Conservation (phyloP, 179 eudicot genomes). For the Nepenthes alata region DNA sequence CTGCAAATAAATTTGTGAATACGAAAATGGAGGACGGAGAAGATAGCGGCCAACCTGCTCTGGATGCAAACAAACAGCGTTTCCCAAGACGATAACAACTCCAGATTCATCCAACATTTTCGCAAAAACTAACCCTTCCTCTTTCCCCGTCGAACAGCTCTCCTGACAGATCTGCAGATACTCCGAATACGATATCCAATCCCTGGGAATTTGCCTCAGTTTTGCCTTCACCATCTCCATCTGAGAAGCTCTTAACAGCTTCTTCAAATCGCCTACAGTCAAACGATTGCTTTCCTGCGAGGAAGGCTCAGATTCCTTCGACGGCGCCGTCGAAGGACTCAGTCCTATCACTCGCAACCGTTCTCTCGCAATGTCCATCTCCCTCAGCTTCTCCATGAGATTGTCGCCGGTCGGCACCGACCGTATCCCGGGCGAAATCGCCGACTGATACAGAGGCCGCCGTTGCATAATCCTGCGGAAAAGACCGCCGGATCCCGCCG, state of each 20-base stretch:
- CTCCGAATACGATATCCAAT: constrained; percentile 36
- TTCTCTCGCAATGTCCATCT: constrained; percentile 24
- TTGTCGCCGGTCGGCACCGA: constrained; percentile 26
- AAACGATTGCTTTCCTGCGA: constrained; percentile 16
- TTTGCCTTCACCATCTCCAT: constrained; percentile 40
- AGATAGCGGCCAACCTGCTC: constrained; percentile 51
- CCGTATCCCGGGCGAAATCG: constrained; percentile 14
- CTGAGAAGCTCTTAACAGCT: constrained; percentile 50
- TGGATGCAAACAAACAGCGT: constrained; percentile 64
- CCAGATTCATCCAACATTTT: constrained; percentile 65
- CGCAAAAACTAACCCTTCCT: constrained; percentile 45
- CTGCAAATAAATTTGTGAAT: too few species aligned
- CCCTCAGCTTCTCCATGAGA: constrained; percentile 28
- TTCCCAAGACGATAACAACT: constrained; percentile 68
- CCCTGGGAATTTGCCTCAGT: constrained; percentile 22
- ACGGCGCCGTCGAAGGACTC: constrained; percentile 17
- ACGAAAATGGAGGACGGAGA: background rate
- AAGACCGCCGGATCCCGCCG: constrained; percentile 21
- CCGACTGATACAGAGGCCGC: constrained; percentile 25
- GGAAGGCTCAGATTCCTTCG: constrained; percentile 6
- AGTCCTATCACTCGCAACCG: constrained; percentile 41
- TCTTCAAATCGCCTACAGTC: constrained; percentile 53
- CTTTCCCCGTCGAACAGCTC: constrained; percentile 24
- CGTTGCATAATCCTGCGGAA: constrained; percentile 32
- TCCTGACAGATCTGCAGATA: constrained; percentile 39